phyloP scores from a whole-genome alignment of 2,329 filamentous ascomycete species.

The Cordyceps fumosorosea region DNA sequence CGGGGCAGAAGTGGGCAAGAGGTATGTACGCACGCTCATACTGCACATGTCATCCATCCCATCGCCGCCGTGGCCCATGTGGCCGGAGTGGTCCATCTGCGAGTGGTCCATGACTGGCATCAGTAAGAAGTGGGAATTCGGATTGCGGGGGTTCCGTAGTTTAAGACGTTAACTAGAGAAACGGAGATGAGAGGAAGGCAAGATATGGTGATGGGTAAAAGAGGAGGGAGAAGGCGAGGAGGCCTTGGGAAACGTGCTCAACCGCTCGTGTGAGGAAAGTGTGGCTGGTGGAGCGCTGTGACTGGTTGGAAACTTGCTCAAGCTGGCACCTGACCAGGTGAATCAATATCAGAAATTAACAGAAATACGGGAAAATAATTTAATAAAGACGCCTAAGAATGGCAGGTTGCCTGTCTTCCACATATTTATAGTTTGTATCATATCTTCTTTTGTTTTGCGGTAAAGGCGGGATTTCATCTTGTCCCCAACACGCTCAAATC shows the following conservation, averaged over 20 bases:
- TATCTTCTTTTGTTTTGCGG: background rate
- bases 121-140: constrained; percentile 17
- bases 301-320: constrained; percentile 6
- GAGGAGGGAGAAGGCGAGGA: background rate
- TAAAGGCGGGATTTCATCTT: background rate
- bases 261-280: constrained; percentile 28
- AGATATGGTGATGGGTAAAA: constrained; percentile 1
- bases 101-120: constrained; percentile 28
- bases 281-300: constrained; percentile 4
- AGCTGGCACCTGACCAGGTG: background rate
- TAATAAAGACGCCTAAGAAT: background rate
- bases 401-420: no score
- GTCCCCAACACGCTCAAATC: background rate
- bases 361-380: background rate
- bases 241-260: constrained; percentile 33
- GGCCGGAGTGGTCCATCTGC: constrained; percentile 38
- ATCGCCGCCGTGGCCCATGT: constrained; percentile 39
- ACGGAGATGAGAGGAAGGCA: background rate
- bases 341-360: background rate
- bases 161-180: background rate
- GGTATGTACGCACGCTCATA: constrained; percentile 67
- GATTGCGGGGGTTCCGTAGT: background rate
- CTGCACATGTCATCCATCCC: constrained; percentile 65
- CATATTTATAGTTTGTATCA: background rate
- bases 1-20: background rate